Conservation (phyloP, 2,329 filamentous ascomycete genomes). For the Cordyceps pruinosa region DNA sequence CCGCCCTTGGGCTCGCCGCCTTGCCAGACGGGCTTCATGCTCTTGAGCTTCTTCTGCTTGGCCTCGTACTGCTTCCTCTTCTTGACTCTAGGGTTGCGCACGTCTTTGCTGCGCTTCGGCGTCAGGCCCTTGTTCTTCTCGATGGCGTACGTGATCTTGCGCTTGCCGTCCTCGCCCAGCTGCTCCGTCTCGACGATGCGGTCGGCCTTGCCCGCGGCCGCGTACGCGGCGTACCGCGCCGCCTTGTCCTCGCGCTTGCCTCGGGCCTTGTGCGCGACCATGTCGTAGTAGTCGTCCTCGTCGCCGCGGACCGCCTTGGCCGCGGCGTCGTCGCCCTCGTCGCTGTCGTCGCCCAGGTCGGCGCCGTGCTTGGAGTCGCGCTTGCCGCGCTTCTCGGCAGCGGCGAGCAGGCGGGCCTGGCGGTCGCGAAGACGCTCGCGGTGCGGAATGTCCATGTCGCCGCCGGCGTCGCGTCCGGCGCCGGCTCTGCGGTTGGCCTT, state of each 20-base stretch:
- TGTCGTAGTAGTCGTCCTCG: constrained; percentile 81
- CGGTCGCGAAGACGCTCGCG: constrained; percentile 82
- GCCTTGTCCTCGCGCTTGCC: constrained; percentile 69
- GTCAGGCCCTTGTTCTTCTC: constrained; percentile 96
- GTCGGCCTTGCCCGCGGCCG: constrained; percentile 56
- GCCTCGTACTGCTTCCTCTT: constrained; percentile 94
- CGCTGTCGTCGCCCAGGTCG: constrained; percentile 61
- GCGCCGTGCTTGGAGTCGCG: constrained; percentile 56
- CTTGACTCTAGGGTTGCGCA: constrained; percentile 92
- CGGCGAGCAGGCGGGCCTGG: constrained; percentile 77
- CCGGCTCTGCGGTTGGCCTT: constrained; percentile 80
- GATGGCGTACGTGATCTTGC: constrained; percentile 88
- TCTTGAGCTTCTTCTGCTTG: constrained; percentile 94
- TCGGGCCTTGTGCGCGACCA: constrained; percentile 64
- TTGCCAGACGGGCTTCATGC: constrained; percentile 79
- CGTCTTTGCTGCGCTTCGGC: constrained; percentile 86
- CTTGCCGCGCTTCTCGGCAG: constrained; percentile 77
- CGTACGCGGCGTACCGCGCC: constrained; percentile 47
- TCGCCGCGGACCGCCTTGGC: constrained; percentile 47
- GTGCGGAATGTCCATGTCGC: constrained; percentile 78
- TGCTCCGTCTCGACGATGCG: constrained; percentile 59
- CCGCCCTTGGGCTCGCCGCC: constrained; percentile 77
- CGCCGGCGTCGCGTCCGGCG: constrained; percentile 66
- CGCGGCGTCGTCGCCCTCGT: constrained; percentile 55
- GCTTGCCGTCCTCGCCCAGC: constrained; percentile 76